Evolutionary conservation across 2,329 filamentous ascomycete genomes (phyloP).

Genomic region (Pseudogymnoascus pannorum): DNA sequence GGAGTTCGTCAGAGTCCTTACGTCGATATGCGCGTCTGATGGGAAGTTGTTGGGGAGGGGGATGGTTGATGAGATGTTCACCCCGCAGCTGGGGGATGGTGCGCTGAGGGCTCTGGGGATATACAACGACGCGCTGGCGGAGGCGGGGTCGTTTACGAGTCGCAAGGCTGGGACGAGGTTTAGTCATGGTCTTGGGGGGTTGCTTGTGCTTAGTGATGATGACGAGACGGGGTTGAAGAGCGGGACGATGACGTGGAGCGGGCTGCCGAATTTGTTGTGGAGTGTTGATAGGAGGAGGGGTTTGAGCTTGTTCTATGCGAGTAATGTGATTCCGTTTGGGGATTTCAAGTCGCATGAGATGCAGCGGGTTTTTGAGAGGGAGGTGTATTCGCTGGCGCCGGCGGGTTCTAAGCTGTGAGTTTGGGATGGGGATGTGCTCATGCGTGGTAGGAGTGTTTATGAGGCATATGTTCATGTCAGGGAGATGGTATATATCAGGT

Average conservation of each 20-base stretch:
- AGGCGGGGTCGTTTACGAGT: conserved; percentile 19
- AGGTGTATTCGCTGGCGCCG: conserved; percentile 29
- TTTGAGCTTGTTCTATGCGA: conserved; percentile 35
- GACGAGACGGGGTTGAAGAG: conserved; percentile 31
- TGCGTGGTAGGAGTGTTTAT: too few species aligned
- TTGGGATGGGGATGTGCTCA: not conserved
- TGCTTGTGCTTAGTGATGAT: conserved; percentile 34
- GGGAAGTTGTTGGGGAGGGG: conserved; percentile 37
- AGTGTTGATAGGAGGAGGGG: conserved; percentile 34
- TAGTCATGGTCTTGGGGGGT: conserved; percentile 36
- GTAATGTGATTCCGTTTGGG: conserved; percentile 36
- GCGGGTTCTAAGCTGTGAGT: not conserved
- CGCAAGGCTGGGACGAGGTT: conserved; percentile 31
- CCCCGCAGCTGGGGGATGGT: conserved; percentile 35
- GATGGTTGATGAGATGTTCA: conserved; percentile 40
- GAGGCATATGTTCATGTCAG: too few species aligned
- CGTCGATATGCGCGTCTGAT: conserved; percentile 42
- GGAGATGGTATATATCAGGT: too few species aligned
- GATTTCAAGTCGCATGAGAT: conserved; percentile 31
- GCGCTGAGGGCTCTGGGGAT: conserved; percentile 21
- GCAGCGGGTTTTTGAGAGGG: conserved; percentile 33
- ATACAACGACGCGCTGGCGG: conserved; percentile 19
- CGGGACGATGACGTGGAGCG: conserved; percentile 38
- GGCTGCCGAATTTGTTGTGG: conserved; percentile 41
- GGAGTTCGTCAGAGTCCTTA: conserved; percentile 39